Conservation (phyloP, 306 rosid species). For the Elaeagnus macrophylla region DNA sequence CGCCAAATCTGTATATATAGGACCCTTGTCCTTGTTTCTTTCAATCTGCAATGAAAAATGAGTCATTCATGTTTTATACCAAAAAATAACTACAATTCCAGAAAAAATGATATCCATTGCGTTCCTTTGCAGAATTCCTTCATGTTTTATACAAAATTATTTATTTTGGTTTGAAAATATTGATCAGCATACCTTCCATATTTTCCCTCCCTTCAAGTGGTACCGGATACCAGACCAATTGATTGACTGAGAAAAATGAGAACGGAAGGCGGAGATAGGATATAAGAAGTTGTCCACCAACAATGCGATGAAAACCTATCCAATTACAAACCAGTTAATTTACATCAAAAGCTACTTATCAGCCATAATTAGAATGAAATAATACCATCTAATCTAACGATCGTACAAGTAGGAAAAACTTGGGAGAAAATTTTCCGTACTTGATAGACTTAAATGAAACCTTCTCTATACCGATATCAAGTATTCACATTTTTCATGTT, state of each 20-base stretch:
- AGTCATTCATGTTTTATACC: background rate
- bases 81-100: too few species aligned
- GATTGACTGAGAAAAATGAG: slow-evolving; percentile 83
- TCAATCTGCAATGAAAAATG: slow-evolving; percentile 55
- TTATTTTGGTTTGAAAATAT: slow-evolving; percentile 4
- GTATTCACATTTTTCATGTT: too few species aligned
- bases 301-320: slow-evolving; percentile 90
- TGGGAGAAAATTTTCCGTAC: too few species aligned
- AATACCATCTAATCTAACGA: background rate
- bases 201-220: slow-evolving; percentile 78
- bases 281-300: slow-evolving; percentile 85
- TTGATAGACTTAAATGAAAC: too few species aligned
- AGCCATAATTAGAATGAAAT: slow-evolving; percentile 9
- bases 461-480: too few species aligned
- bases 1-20: slow-evolving; percentile 74
- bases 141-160: slow-evolving; percentile 3
- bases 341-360: slow-evolving; percentile 21
- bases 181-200: slow-evolving; percentile 53
- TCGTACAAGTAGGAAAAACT: background rate
- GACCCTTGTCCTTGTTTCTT: slow-evolving; percentile 65
- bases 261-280: slow-evolving; percentile 77
- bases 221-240: slow-evolving; percentile 95
- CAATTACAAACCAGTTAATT: slow-evolving; percentile 13
- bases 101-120: background rate
- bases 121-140: background rate